Conservation (phyloP, 2,329 filamentous ascomycete genomes). For the Aspergillus versicolor region DNA sequence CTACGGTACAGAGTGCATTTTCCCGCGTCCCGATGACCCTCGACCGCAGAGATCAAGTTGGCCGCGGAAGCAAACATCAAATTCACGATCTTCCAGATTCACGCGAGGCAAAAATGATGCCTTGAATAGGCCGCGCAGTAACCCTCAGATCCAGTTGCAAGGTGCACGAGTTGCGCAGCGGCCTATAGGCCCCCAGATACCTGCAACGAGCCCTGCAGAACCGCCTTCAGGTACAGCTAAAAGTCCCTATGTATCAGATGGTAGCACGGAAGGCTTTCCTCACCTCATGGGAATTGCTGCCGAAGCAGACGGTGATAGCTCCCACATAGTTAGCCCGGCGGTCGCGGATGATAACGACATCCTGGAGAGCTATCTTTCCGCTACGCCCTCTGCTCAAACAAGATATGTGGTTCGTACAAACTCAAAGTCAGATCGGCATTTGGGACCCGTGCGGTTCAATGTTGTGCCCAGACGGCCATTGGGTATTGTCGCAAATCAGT, state of each 20-base stretch:
- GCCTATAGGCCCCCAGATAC: neutral
- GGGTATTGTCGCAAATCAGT: slow-evolving; percentile 22
- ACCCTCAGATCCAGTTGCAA: neutral
- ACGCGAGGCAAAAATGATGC: neutral
- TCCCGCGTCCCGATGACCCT: slow-evolving; percentile 31
- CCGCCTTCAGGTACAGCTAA: neutral
- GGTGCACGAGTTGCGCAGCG: neutral
- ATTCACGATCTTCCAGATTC: neutral
- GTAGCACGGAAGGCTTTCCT: neutral
- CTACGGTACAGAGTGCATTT: slow-evolving; percentile 51
- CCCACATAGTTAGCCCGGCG: slow-evolving; percentile 55
- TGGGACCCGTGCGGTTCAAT: slow-evolving; percentile 46
- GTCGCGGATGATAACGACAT: slow-evolving; percentile 55
- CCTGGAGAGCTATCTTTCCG: slow-evolving; percentile 52
- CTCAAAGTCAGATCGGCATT: slow-evolving; percentile 20
- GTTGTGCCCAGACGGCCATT: slow-evolving; percentile 49
- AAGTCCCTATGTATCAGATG: neutral
- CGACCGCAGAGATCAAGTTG: neutral
- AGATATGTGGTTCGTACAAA: slow-evolving; percentile 23
- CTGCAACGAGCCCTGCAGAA: neutral
- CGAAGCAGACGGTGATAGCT: slow-evolving; percentile 36
- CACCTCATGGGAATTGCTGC: slow-evolving; percentile 17
- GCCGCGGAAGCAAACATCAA: neutral
- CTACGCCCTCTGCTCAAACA: slow-evolving; percentile 20
- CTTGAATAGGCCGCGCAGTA: slow-evolving; percentile 1